Base-by-base conservation (phyloP, 2,329 filamentous ascomycete genomes). In the Sphaceloma murrayae region DNA sequence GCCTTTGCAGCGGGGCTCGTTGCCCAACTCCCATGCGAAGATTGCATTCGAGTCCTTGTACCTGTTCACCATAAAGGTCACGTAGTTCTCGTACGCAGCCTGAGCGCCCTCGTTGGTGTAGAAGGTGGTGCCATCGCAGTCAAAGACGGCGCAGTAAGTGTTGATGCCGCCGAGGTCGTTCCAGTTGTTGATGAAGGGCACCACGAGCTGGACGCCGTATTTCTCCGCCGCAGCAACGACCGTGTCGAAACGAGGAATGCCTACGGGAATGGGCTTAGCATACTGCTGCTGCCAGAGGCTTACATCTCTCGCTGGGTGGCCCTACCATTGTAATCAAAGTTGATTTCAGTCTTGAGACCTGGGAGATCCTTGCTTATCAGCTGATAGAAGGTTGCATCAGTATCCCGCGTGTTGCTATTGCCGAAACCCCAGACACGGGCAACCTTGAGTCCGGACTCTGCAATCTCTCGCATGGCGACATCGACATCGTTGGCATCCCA, bases 171-270 rank as follows among this genome's bases (percentile, higher is more conserved):
- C 78, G 32, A 80, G 82, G 54, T 83, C 80, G 34, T 66, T 66
- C 78, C 78, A 84, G 62, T 82, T 76, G 62, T 83, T 83, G 45
- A 82, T 75, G 32, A 81, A 75, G 52, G 75, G 73, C 55, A 79
- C 72, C 49, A 82, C 78, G 4, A 82, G 63, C 57, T 79, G 78
- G 52, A 82, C 66, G 3, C 72, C 73, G 44, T 73, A 66, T 45
- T 66, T 64, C 57, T 79, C 76, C 4, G 78, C 78, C 0, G 72
- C 65, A 29, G 67, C 57, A 43, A 83, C 77, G 1, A 82, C 76
- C 43, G 74, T 74, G 54, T 83, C 79, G 2, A 83, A 70, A 10
- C 77, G 70, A 57, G 79, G 69, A 6, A 82, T 70, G 11, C 79
- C 78, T n/a, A n/a, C n/a, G n/a, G n/a, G n/a, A n/a, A n/a, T n/a